These are phyloP conservation scores for Furcasterigmium furcatum DNA, from an alignment of 2,329 filamentous ascomycete species.

Conservation along the genomic window DNA sequence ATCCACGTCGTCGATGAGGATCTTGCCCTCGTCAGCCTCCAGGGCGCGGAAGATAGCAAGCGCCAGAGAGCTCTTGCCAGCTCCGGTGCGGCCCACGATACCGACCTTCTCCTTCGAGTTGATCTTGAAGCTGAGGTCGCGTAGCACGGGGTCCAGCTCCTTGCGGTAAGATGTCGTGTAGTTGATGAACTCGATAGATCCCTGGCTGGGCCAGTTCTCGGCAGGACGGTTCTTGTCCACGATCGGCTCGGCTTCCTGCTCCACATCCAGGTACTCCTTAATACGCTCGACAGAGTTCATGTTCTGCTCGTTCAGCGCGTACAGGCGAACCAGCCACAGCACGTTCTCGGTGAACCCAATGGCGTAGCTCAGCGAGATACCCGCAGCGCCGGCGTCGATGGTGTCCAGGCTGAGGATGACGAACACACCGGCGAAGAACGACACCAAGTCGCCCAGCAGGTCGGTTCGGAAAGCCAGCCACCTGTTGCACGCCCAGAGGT, in stretches of 20 bases:
- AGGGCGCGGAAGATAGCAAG: conserved; percentile 90
- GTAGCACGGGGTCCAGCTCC: conserved; percentile 84
- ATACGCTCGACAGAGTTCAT: conserved; percentile 99
- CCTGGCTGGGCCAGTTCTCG: conserved; percentile 79
- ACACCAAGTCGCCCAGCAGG: conserved; percentile 82
- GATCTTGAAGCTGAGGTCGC: conserved; percentile 82
- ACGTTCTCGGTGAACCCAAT: conserved; percentile 97
- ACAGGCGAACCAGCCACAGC: conserved; percentile 91
- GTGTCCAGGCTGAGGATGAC: conserved; percentile 78
- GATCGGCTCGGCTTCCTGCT: conserved; percentile 81
- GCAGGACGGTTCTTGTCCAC: conserved; percentile 77
- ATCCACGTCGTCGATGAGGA: conserved; percentile 88
- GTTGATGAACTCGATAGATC: conserved; percentile 80
- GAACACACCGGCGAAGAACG: conserved; percentile 91
- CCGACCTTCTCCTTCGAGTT: conserved; percentile 87
- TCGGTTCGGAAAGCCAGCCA: conserved; percentile 95
- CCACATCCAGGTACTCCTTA: conserved; percentile 94
- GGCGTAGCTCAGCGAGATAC: conserved; percentile 91
- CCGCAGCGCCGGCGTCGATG: conserved; percentile 87
- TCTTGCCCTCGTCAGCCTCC: conserved; percentile 86
- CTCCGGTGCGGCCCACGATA: conserved; percentile 92
- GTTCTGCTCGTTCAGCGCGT: conserved; percentile 95
- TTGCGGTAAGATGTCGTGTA: conserved; percentile 88
- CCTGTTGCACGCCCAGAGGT: conserved; percentile 92
- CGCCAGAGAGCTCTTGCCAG: conserved; percentile 93